Conservation (phyloP, 371 early-diverging fungal genomes). For the Dipsacomyces acuminosporus region DNA sequence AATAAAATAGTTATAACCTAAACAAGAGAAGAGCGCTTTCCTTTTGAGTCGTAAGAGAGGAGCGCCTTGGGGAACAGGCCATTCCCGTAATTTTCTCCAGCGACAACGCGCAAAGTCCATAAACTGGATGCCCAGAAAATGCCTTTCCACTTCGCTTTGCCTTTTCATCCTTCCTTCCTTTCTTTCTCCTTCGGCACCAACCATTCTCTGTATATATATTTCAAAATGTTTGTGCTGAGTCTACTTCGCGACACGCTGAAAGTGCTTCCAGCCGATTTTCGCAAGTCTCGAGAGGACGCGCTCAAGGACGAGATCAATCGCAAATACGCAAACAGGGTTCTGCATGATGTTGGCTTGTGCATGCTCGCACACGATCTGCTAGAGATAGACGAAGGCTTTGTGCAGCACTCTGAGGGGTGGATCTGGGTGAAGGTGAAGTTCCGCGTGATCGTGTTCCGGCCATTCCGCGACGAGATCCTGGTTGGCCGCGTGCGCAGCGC, state of each 20-base stretch:
- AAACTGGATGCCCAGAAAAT: too few relatives aligned
- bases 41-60: too few relatives aligned
- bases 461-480: conserved; percentile 84
- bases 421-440: conserved; percentile 73
- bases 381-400: conserved; percentile 70
- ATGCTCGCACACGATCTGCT: conserved; percentile 78
- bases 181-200: too few relatives aligned
- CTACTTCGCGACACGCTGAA: conserved; percentile 79
- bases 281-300: conserved; percentile 65
- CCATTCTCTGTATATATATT: conserved; percentile 2
- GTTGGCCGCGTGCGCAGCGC: conserved; percentile 71
- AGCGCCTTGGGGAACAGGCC: too few relatives aligned
- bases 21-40: too few relatives aligned
- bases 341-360: conserved; percentile 89
- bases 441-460: conserved; percentile 84
- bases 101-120: too few relatives aligned
- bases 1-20: not conserved
- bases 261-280: conserved; percentile 73
- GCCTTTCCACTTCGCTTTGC: too few relatives aligned
- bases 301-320: conserved; percentile 83
- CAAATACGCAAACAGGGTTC: conserved; percentile 89
- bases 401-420: conserved; percentile 79
- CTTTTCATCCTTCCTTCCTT: too few relatives aligned
- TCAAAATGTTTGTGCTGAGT: conserved; percentile 75
- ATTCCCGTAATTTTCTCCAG: too few relatives aligned